Evolutionary conservation across 208 protist species (phyloP), one percentile per base, ranked within the genome.

Genomic region (Polymyxa betae): DNA sequence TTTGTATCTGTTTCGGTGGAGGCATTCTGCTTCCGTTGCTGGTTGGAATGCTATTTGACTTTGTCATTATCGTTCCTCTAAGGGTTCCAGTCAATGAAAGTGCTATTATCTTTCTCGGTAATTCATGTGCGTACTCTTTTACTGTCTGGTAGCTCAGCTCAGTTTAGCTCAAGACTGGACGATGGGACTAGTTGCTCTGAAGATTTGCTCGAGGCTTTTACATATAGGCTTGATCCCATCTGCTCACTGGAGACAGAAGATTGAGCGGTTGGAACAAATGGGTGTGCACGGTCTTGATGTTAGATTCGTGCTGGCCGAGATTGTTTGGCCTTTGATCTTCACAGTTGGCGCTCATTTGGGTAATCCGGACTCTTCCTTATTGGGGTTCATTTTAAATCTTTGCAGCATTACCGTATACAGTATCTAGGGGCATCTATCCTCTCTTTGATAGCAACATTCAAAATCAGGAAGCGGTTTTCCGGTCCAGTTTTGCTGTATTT

Each of bases 21-120:
- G 72, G 72, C 72, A 38, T 82, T 12, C 72, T 45, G 40, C 72
- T 82, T 35, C 72, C 72, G 5, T 43, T 82, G 35, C 16, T 82
- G 16, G 72, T 35, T 5, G 72, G 72, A 20, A 40, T 82, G n/a
- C 72, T 82, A 35, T 82, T 82, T 35, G 72, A 82, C n/a, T n/a
- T 82, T 35, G 35, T 82, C n/a, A n/a, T 82, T 20, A 82, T 82
- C n/a, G 40, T 82, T 82, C 72, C 72, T 40, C 12, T 82, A 35
- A 82, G 72, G 72, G 72, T 82, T 20, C 72, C 72, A n/a, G 5
- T 82, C n/a, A 43, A 82, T 43, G 35, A 82, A 43, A 82, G 72
- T 43, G 16, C 72, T 82, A n/a, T 82, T 5, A 43, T 82, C n/a
- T 82, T 45, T n/a, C n/a, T 82, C 35, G 35, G 49, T 60, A 60